These are phyloP conservation scores for Mucor sp. DNA, from an alignment of 371 early-diverging fungal genomes.

Conservation along the genomic window DNA sequence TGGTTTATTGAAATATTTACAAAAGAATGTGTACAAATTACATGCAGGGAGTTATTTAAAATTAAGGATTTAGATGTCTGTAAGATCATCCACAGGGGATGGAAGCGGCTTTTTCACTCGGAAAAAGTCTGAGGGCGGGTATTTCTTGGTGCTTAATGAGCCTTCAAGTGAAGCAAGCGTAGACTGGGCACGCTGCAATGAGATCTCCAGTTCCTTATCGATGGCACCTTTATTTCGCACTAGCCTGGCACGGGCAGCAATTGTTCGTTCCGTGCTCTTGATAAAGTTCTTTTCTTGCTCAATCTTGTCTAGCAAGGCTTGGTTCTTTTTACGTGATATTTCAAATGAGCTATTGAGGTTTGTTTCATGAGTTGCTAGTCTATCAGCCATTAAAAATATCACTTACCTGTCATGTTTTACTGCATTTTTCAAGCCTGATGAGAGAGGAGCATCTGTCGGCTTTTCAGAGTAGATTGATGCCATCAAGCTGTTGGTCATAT, in stretches of 20 bases:
- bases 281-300: slow-evolving; percentile 19
- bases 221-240: not conserved
- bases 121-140: not conserved
- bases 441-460: not conserved
- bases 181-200: not conserved
- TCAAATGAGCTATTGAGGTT: not conserved
- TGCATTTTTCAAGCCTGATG: not conserved
- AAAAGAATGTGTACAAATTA: not conserved
- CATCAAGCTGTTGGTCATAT: not conserved
- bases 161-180: not conserved
- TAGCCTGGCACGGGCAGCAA: slow-evolving; percentile 12
- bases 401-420: not conserved
- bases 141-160: not conserved
- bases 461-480: not conserved
- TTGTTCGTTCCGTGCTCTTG: slow-evolving; percentile 16
- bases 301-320: slow-evolving; percentile 9
- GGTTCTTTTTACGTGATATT: not conserved
- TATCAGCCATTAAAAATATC: not conserved
- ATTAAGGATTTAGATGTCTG: not conserved
- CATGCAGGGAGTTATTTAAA: not conserved
- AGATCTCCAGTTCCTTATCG: slow-evolving; percentile 11
- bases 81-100: not conserved
- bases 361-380: not conserved
- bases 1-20: not conserved
- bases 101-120: not conserved